Evolutionary conservation across 148 eudicot species (phyloP).

Genomic region (Vaccinium darrowii): DNA sequence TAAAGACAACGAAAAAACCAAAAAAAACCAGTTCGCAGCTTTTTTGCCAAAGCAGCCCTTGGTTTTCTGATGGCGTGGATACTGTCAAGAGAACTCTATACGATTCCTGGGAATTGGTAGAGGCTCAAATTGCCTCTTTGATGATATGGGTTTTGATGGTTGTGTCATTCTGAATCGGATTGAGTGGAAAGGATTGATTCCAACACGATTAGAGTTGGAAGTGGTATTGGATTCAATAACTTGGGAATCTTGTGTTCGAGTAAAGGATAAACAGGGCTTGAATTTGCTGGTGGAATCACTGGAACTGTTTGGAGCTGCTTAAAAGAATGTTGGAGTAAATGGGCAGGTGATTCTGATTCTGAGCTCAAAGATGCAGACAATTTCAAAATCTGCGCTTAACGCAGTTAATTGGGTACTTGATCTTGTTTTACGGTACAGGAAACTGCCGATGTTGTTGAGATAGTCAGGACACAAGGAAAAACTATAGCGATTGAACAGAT

Average conservation of each 20-base stretch:
- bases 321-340: slow-evolving; percentile 34
- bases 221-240: slow-evolving; percentile 26
- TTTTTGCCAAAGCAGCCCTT: no score
- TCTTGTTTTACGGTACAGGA: slow-evolving; percentile 20
- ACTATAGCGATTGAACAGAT: slow-evolving; percentile 15
- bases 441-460: slow-evolving; percentile 23
- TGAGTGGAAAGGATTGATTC: slow-evolving; percentile 26
- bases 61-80: slow-evolving; percentile 10
- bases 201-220: slow-evolving; percentile 23
- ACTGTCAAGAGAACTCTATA: slow-evolving; percentile 24
- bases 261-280: slow-evolving; percentile 26
- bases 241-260: slow-evolving; percentile 21
- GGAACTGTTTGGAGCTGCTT: slow-evolving; percentile 31
- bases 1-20: no score
- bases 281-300: slow-evolving; percentile 34
- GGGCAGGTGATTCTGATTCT: slow-evolving; percentile 25
- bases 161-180: slow-evolving; percentile 28
- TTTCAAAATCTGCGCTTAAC: slow-evolving; percentile 6
- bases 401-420: neutral
- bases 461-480: slow-evolving; percentile 22
- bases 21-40: no score
- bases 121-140: slow-evolving; percentile 36
- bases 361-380: neutral
- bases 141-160: slow-evolving; percentile 31
- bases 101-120: slow-evolving; percentile 27